These are phyloP conservation scores for Paramecium tetraurelia DNA, from an alignment of 73 alveolate genomes.

Conservation along the genomic window DNA sequence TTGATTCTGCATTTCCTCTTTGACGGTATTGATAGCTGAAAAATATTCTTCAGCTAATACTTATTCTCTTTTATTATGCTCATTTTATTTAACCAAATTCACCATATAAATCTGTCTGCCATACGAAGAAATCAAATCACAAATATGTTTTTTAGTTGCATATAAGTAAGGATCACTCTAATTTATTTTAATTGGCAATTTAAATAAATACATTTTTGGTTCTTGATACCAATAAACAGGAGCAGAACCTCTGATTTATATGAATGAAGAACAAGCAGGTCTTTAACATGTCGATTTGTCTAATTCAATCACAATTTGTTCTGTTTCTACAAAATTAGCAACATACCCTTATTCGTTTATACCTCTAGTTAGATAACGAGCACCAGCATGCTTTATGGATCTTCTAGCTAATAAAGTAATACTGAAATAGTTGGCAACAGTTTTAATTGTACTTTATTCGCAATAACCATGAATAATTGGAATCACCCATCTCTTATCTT, in stretches of 20 bases:
- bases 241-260: constrained; percentile 93
- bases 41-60: constrained; percentile 69
- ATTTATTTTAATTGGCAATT: constrained; percentile 79
- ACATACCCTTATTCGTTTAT: constrained; percentile 88
- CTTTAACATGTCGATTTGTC: constrained; percentile 57
- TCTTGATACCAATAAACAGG: constrained; percentile 94
- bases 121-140: constrained; percentile 76
- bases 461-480: constrained; percentile 91
- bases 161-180: constrained; percentile 69
- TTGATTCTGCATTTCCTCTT: constrained; percentile 38
- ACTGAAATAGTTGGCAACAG: constrained; percentile 56
- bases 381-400: constrained; percentile 89
- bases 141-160: constrained; percentile 83
- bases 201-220: constrained; percentile 77
- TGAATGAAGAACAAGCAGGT: constrained; percentile 75
- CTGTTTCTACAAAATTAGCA: constrained; percentile 93
- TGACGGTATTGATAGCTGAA: constrained; percentile 61
- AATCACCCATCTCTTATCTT: constrained; percentile 87
- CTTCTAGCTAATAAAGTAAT: constrained; percentile 81
- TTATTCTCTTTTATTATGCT: constrained; percentile 70
- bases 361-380: constrained; percentile 93
- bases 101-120: constrained; percentile 72
- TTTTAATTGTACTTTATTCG: constrained; percentile 66
- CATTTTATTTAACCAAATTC: constrained; percentile 75
- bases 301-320: constrained; percentile 78